Base-by-base conservation (phyloP, 805 yeast genomes). In the Starmerella tilneyi region DNA sequence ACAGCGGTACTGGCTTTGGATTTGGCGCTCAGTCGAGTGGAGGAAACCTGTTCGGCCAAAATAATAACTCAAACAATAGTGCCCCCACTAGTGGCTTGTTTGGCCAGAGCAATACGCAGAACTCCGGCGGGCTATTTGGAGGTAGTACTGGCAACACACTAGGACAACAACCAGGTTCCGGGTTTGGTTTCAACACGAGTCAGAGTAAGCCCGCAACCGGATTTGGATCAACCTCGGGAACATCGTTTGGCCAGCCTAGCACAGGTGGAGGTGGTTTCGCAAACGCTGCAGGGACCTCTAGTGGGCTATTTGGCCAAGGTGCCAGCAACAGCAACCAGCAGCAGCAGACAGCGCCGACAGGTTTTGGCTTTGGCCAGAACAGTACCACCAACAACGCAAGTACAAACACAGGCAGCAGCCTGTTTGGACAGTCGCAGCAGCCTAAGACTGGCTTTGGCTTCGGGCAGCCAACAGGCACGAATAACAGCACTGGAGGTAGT, bases 261-360 rank as follows among this genome's bases (percentile, higher is more conserved):
- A 28, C 31, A 7, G 31, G 27, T 11, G 24, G 29, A 5, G 29
- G 28, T 9, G 16, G 6, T 17, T 24, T 24, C 17, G 31, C 29
- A 3, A 37, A 15, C 17, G 41, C 31, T 5, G 24, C 26, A 5
- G 41, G 41, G 4, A 9, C 31, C 9, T 12, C 16, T 9, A 24
- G 31, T 31, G 31, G 46, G 5, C 36, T 48, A 5, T 55, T 55
- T 36, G 53, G 55, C 22, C 48, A 48, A 38, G n/a, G n/a, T n/a
- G n/a, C n/a, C n/a, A n/a, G n/a, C n/a, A 37, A 17, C 24, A 37
- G 26, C 17, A 37, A 37, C 27, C 6, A 27, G 3, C 27, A 34
- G 19, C 38, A 34, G 21, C 28, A 21, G 11, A 19, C 21, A 20
- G 12, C 23, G 1, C 23, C 38, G 2, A 34, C 16, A 4, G 38